A percentile compares a stretch with the other conserved stretches of the same genome.
Conservation (phyloP, 2,329 filamentous ascomycete species). For the Aspergillus cejpii region DNA sequence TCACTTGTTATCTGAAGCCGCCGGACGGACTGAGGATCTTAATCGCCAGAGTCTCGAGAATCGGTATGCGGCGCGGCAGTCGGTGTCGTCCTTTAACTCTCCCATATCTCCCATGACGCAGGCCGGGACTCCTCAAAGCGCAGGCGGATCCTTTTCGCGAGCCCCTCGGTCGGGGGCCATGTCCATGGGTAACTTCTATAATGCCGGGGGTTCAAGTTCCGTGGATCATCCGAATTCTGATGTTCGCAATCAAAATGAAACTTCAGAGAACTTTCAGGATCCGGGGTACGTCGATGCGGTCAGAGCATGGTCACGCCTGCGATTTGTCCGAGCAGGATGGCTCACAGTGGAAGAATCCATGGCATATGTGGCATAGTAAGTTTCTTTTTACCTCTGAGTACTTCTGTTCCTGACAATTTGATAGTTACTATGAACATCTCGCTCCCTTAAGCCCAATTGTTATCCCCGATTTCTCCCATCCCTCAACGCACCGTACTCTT, state of each 20-base stretch:
- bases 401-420: constrained; percentile 7
- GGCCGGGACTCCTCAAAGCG: constrained; percentile 30
- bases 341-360: constrained; percentile 91
- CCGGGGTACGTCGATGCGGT: constrained; percentile 56
- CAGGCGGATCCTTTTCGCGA: constrained; percentile 31
- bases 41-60: constrained; percentile 46
- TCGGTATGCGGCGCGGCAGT: constrained; percentile 34
- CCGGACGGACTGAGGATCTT: constrained; percentile 46
- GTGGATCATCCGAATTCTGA: constrained; percentile 26
- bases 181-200: constrained; percentile 50
- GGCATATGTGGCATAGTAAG: constrained; percentile 84
- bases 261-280: constrained; percentile 29
- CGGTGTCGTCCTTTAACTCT: constrained; percentile 36
- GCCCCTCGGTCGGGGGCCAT: constrained; percentile 39
- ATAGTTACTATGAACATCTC: constrained; percentile 80
- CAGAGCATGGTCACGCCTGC: constrained; percentile 81
- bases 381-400: constrained; percentile 12
- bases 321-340: constrained; percentile 95
- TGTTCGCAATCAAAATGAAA: constrained; percentile 21
- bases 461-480: constrained; percentile 78
- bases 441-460: constrained; percentile 91
- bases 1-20: constrained; percentile 84
- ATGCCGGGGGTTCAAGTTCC: constrained; percentile 21
- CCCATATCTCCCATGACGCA: constrained; percentile 34
- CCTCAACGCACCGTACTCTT: constrained; percentile 70